These are phyloP conservation scores for Xylaria sp. DNA, from an alignment of 2,329 filamentous ascomycete genomes.

Conservation along the genomic window DNA sequence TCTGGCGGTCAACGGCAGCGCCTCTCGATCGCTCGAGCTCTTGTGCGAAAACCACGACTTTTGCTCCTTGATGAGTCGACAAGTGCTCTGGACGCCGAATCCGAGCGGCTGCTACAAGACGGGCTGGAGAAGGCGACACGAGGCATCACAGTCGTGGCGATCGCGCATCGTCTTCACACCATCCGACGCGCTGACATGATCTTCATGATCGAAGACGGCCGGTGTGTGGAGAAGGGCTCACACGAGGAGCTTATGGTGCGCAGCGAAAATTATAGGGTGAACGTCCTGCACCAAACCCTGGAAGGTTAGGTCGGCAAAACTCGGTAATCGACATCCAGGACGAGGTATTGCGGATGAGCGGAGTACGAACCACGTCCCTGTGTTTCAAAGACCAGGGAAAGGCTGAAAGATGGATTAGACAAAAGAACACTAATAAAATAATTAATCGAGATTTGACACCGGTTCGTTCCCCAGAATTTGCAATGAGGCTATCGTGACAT, in stretches of 20 bases:
- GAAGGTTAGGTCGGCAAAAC: conserved; percentile 42
- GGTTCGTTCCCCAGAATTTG: conserved; percentile 12
- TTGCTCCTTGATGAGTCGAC: conserved; percentile 86
- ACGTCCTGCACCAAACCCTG: conserved; percentile 61
- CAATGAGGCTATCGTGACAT: conserved; percentile 18
- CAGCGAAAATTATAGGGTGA: conserved; percentile 63
- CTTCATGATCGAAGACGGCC: conserved; percentile 64
- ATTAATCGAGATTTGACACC: conserved; percentile 7
- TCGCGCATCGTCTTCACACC: conserved; percentile 67
- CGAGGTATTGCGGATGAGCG: neutral
- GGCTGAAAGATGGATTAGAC: conserved; percentile 19
- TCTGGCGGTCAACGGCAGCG: conserved; percentile 85
- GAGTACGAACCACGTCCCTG: neutral
- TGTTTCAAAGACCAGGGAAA: neutral
- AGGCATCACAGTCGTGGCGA: conserved; percentile 66
- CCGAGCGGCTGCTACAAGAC: conserved; percentile 72
- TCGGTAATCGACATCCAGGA: neutral
- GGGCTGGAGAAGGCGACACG: conserved; percentile 68
- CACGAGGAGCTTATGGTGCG: conserved; percentile 64
- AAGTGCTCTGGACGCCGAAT: conserved; percentile 77
- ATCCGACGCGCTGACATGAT: conserved; percentile 67
- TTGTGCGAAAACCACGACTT: conserved; percentile 76
- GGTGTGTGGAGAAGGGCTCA: conserved; percentile 61
- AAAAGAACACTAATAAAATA: conserved; percentile 28
- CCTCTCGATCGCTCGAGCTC: conserved; percentile 79